These are phyloP conservation scores for Epichloe amarillans DNA, from an alignment of 2,329 filamentous ascomycete genomes.

Conservation along the genomic window DNA sequence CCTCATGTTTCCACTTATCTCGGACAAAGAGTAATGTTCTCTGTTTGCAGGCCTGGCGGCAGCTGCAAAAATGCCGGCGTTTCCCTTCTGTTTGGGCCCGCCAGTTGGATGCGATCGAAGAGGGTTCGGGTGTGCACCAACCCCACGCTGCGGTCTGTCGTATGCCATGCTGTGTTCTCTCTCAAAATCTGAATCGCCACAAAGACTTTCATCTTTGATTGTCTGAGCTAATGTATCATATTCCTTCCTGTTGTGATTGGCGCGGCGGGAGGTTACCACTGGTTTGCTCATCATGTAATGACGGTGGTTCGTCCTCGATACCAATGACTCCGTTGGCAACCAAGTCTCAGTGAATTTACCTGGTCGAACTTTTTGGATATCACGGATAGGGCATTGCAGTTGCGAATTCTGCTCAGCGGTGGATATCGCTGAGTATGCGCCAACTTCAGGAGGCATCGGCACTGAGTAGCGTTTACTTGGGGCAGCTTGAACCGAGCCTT, in stretches of 20 bases:
- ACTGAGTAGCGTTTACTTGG: constrained; percentile 36
- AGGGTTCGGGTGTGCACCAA: constrained; percentile 34
- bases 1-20: constrained; percentile 32
- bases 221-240: constrained; percentile 35
- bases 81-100: neutral
- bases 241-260: constrained; percentile 23
- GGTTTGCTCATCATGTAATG: constrained; percentile 14
- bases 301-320: constrained; percentile 40
- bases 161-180: constrained; percentile 21
- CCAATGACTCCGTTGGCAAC: constrained; percentile 39
- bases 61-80: neutral
- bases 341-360: constrained; percentile 41
- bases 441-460: constrained; percentile 21
- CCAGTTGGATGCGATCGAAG: constrained; percentile 35
- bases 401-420: constrained; percentile 25
- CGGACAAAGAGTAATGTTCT: constrained; percentile 22
- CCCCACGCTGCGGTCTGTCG: constrained; percentile 9
- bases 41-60: neutral
- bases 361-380: constrained; percentile 21
- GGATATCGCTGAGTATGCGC: constrained; percentile 37
- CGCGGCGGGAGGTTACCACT: constrained; percentile 5
- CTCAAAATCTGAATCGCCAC: constrained; percentile 28
- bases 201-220: constrained; percentile 25
- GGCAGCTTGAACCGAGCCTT: constrained; percentile 29
- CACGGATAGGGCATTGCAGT: constrained; percentile 11